phyloP scores from a whole-genome alignment of 1,139 yeast species.

The Geotrichum australiense region DNA sequence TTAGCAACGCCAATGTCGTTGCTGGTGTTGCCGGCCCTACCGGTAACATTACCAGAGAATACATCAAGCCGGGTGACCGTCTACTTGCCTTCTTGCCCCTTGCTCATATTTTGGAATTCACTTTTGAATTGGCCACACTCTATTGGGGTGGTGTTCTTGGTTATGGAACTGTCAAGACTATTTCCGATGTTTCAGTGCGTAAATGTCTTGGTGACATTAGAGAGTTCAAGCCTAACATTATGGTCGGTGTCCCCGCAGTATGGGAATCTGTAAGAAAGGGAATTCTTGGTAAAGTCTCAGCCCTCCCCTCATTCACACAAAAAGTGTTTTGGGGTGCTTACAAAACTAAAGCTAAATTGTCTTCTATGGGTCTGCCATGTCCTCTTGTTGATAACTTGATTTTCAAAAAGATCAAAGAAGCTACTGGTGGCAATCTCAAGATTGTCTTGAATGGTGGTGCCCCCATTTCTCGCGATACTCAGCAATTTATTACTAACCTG shows the following conservation, averaged over 20 bases:
- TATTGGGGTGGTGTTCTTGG: conserved; percentile 92
- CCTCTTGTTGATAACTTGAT: conserved; percentile 56
- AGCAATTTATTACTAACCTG: conserved; percentile 65
- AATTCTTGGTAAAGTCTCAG: conserved; percentile 64
- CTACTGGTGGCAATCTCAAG: conserved; percentile 88
- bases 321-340: conserved; percentile 87
- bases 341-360: conserved; percentile 58
- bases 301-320: conserved; percentile 62
- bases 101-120: conserved; percentile 93
- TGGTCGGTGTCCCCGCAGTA: conserved; percentile 99
- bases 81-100: conserved; percentile 86
- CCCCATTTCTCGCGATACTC: conserved; percentile 82
- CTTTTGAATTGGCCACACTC: conserved; percentile 68
- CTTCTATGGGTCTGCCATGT: conserved; percentile 61
- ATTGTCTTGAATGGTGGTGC: conserved; percentile 88
- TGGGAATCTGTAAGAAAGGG: conserved; percentile 98
- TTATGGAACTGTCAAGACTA: conserved; percentile 87
- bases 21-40: conserved; percentile 84
- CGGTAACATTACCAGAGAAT: conserved; percentile 49
- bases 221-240: conserved; percentile 81
- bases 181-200: conserved; percentile 72
- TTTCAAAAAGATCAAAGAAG: conserved; percentile 84
- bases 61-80: conserved; percentile 53
- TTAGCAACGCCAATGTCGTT: conserved; percentile 68
- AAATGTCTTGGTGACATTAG: conserved; percentile 85